Percentiles rank a stretch among this genome's conserved stretches.
These are phyloP conservation scores for Furcasterigmium sp. DNA, from an alignment of 2,329 filamentous ascomycete species.

Conservation along the genomic window DNA sequence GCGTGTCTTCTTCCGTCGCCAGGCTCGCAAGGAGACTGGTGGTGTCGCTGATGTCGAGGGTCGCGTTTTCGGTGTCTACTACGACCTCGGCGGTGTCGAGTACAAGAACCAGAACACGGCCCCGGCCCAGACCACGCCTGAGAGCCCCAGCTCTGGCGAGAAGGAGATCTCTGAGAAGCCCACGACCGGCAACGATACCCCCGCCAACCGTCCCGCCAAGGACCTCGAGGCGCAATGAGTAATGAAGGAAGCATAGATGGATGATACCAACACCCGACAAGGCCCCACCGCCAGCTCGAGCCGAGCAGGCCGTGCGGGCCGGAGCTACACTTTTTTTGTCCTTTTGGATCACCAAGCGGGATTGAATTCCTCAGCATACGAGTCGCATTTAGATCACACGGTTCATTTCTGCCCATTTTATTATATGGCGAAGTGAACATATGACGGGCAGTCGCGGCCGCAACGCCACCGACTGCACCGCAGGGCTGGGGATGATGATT, in stretches of 20 bases:
- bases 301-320: background rate
- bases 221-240: constrained; percentile 1
- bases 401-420: background rate
- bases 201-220: background rate
- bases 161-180: constrained; percentile 12
- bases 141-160: constrained; percentile 11
- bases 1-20: constrained; percentile 34
- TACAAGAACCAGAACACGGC: background rate
- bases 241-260: background rate
- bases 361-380: background rate
- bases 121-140: constrained; percentile 3
- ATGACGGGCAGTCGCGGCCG: background rate
- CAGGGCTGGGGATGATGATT: background rate
- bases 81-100: constrained; percentile 14
- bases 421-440: background rate
- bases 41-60: constrained; percentile 22
- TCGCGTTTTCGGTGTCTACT: constrained; percentile 26
- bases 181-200: background rate
- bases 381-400: background rate
- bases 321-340: background rate
- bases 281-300: background rate
- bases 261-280: constrained; percentile 2
- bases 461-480: background rate
- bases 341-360: background rate
- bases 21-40: constrained; percentile 13